Conservation (phyloP, 768 basidiomycete species). For the Tulasnella sp. region DNA sequence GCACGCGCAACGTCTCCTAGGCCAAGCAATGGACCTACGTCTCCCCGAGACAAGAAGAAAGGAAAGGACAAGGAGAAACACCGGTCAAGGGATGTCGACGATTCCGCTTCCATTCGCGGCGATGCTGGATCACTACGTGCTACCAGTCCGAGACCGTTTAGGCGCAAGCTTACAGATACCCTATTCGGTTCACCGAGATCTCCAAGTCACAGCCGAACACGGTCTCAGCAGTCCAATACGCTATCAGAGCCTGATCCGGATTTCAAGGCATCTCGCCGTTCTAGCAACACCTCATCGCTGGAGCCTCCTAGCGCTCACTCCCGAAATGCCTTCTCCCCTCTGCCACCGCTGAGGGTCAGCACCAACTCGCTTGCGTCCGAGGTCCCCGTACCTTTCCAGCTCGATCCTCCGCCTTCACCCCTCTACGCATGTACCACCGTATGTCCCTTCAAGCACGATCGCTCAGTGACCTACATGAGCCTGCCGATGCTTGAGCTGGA, state of each 20-base stretch:
- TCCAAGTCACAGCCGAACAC: neutral
- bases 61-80: conserved; percentile 17
- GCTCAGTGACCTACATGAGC: conserved; percentile 47
- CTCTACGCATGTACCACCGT: conserved; percentile 58
- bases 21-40: neutral
- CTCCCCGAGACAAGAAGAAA: conserved; percentile 16
- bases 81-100: neutral
- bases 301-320: neutral
- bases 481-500: conserved; percentile 70
- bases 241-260: neutral
- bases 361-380: neutral
- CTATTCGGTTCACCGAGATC: neutral
- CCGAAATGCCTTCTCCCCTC: neutral
- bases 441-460: conserved; percentile 58
- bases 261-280: neutral
- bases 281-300: neutral
- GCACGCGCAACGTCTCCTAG: neutral
- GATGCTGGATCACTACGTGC: neutral
- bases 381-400: conserved; percentile 1
- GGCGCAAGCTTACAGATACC: neutral
- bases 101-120: neutral
- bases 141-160: neutral
- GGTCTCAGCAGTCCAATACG: neutral
- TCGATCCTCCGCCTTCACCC: conserved; percentile 15
- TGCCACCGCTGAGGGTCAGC: neutral